These are phyloP conservation scores for Scedosporium boydii DNA, from an alignment of 2,329 filamentous ascomycete species.

Conservation along the genomic window DNA sequence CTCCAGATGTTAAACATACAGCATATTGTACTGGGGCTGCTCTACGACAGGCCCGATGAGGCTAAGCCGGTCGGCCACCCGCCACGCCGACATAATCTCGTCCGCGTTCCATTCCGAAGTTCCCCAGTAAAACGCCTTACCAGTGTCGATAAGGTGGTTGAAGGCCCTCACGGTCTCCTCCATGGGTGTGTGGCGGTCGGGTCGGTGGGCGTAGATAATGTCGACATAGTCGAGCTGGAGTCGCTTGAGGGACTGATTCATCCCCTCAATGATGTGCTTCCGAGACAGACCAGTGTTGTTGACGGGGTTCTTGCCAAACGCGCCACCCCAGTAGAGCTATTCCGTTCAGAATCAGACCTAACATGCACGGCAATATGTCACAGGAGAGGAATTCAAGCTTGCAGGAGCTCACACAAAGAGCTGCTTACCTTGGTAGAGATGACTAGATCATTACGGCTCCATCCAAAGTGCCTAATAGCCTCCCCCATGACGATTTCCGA, in stretches of 20 bases:
- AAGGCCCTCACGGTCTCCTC: slow-evolving; percentile 63
- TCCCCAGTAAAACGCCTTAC: slow-evolving; percentile 63
- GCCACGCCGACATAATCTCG: slow-evolving; percentile 55
- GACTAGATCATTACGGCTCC: slow-evolving; percentile 52
- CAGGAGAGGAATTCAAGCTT: not conserved
- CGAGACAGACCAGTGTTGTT: slow-evolving; percentile 60
- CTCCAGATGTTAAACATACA: slow-evolving; percentile 18
- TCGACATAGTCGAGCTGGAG: slow-evolving; percentile 54
- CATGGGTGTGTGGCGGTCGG: slow-evolving; percentile 59
- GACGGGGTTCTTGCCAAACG: slow-evolving; percentile 49
- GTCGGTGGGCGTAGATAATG: slow-evolving; percentile 59
- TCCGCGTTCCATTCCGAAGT: slow-evolving; percentile 59
- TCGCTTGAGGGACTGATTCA: slow-evolving; percentile 48
- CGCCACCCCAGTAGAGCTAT: slow-evolving; percentile 55
- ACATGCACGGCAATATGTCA: not conserved
- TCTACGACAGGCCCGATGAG: slow-evolving; percentile 57
- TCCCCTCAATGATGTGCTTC: slow-evolving; percentile 62
- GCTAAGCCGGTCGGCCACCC: slow-evolving; percentile 48
- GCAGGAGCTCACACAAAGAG: not conserved
- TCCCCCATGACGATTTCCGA: slow-evolving; percentile 55
- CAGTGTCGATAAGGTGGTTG: slow-evolving; percentile 58
- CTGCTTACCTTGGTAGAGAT: slow-evolving; percentile 46
- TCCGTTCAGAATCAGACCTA: not conserved
- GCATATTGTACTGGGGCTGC: slow-evolving; percentile 58
- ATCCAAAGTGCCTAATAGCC: slow-evolving; percentile 49